Evolutionary conservation across 306 rosid species (phyloP).

Genomic region (Acacia crassicarpa): DNA sequence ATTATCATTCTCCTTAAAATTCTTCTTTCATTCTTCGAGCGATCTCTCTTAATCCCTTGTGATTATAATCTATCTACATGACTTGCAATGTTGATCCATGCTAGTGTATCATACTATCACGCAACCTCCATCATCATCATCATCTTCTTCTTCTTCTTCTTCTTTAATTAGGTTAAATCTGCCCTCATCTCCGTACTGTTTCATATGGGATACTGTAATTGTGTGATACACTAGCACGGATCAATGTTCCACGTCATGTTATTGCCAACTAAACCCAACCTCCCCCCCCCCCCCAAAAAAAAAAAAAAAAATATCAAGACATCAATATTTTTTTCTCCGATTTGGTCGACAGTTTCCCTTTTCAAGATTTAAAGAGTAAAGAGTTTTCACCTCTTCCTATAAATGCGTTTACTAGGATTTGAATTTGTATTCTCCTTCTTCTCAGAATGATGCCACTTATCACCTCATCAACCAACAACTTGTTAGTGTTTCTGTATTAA

Average conservation of each 20-base stretch:
- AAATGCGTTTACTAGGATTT: rapidly evolving
- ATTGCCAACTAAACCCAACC: no score
- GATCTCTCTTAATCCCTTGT: background rate
- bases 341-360: no score
- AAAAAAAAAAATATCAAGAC: no score
- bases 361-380: no score
- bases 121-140: background rate
- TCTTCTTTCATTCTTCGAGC: no score
- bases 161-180: background rate
- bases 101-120: background rate
- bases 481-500: no score
- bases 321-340: no score
- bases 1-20: no score
- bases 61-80: background rate
- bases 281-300: no score
- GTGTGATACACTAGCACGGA: background rate
- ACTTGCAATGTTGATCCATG: background rate
- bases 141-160: background rate
- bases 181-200: no score
- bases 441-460: rapidly evolving
- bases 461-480: no score
- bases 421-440: no score
- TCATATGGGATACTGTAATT: background rate
- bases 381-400: rapidly evolving
- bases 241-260: background rate